Conservation (phyloP, 1,139 yeast genomes). For the Debaryomycetaceae sp. region DNA sequence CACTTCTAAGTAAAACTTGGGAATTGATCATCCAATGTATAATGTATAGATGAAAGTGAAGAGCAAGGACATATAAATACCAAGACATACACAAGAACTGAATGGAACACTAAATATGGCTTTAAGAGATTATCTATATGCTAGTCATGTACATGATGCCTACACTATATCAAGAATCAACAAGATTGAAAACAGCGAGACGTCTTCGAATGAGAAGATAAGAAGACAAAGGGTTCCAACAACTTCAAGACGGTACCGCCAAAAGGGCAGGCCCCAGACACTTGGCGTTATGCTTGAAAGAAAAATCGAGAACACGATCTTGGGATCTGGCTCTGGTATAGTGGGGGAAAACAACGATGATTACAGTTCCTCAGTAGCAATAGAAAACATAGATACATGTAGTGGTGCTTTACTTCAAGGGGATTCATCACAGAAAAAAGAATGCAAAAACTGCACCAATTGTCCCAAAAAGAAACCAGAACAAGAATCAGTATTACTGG, state of each 20-base stretch:
- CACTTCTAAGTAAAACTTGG: conserved; percentile 5
- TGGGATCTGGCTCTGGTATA: neutral
- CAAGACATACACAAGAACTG: neutral
- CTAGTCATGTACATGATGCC: conserved; percentile 32
- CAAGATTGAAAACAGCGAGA: conserved; percentile 10
- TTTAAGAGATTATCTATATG: conserved; percentile 40
- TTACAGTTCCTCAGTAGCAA: neutral
- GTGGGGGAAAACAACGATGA: neutral
- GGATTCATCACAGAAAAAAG: neutral
- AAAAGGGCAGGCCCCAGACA: neutral
- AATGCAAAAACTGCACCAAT: conserved; percentile 25
- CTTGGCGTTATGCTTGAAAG: neutral
- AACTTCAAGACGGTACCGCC: neutral
- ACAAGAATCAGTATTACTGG: neutral
- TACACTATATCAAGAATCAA: conserved; percentile 19
- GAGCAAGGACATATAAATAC: neutral
- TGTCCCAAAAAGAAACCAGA: conserved; percentile 19
- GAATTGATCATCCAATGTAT: neutral
- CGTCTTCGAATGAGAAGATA: neutral
- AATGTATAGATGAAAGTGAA: neutral
- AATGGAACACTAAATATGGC: conserved; percentile 24
- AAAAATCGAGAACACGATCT: neutral
- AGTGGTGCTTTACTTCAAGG: neutral
- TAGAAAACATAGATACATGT: neutral
- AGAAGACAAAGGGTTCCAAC: neutral